A percentile compares a stretch with the other conserved stretches of the same genome.
These are phyloP conservation scores for Pleurotus ostreatus DNA, from an alignment of 768 basidiomycete genomes.

Conservation along the genomic window DNA sequence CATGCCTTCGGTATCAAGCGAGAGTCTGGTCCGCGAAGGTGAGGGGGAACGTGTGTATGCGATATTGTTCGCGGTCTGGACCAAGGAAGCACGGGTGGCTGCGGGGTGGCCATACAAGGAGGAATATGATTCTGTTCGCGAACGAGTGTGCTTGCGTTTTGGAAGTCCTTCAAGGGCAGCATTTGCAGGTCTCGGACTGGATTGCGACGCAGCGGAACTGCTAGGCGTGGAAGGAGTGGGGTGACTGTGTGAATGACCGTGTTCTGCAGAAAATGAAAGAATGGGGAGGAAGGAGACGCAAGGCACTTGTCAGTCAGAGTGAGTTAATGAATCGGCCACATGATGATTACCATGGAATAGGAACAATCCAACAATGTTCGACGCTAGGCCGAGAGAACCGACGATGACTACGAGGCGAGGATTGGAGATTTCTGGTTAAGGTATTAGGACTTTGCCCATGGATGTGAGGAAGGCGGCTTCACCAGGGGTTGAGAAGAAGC, in stretches of 20 bases:
- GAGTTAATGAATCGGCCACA: constrained; percentile 5
- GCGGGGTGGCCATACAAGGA: constrained; percentile 74
- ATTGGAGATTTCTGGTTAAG: constrained; percentile 73
- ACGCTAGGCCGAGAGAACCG: constrained; percentile 82
- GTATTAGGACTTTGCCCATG: constrained; percentile 6
- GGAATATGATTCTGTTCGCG: constrained; percentile 41
- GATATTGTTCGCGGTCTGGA: constrained; percentile 83
- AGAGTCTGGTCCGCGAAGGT: constrained; percentile 21
- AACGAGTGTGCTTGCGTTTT: constrained; percentile 25
- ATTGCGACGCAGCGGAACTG: constrained; percentile 18
- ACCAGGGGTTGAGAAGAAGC: constrained; percentile 87
- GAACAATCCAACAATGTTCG: constrained; percentile 90
- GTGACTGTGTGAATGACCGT: constrained; percentile 62
- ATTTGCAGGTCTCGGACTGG: constrained; percentile 18
- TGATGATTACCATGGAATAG: constrained; percentile 80
- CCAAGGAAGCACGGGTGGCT: constrained; percentile 67
- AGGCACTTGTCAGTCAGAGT: not conserved
- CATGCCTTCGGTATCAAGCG: constrained; percentile 4
- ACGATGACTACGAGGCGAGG: constrained; percentile 88
- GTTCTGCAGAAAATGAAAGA: constrained; percentile 39
- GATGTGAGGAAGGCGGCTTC: constrained; percentile 14
- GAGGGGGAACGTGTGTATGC: constrained; percentile 52
- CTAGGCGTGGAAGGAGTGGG: constrained; percentile 37
- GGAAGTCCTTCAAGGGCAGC: constrained; percentile 27
- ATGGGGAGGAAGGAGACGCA: not conserved